A percentile compares a stretch with the other conserved stretches of the same genome.
These are phyloP conservation scores for Talaromyces borbonicus DNA, from an alignment of 495 filamentous ascomycete species.

Conservation along the genomic window DNA sequence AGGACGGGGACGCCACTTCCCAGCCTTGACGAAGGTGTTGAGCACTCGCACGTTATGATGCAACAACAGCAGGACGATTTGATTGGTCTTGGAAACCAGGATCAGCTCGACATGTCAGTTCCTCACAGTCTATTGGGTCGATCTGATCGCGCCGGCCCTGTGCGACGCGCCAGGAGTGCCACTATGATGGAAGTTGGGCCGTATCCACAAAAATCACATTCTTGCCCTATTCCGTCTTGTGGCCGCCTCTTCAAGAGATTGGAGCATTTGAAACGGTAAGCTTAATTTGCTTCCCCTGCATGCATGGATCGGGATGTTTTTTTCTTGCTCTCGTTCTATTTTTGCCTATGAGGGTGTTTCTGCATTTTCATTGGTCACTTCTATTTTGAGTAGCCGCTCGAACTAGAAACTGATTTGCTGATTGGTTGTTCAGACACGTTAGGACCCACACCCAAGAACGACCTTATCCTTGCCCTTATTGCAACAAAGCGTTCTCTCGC, in stretches of 20 bases:
- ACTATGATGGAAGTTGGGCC: conserved; percentile 94
- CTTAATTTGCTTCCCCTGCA: conserved; percentile 5
- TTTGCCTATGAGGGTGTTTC: neutral
- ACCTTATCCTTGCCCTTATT: conserved; percentile 93
- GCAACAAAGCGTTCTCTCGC: conserved; percentile 96
- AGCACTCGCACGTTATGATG: conserved; percentile 52
- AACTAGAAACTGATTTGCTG: conserved; percentile 40
- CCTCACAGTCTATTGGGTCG: conserved; percentile 51
- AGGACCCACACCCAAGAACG: conserved; percentile 98
- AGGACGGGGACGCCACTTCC: conserved; percentile 81
- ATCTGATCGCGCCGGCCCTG: conserved; percentile 60
- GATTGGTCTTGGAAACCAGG: conserved; percentile 51
- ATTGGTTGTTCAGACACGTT: conserved; percentile 67
- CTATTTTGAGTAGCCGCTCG: conserved; percentile 47
- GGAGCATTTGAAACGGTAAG: conserved; percentile 98
- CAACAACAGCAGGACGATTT: conserved; percentile 54
- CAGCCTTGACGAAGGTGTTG: conserved; percentile 67
- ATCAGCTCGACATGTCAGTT: conserved; percentile 45
- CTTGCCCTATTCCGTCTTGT: conserved; percentile 96
- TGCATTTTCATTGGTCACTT: conserved; percentile 1
- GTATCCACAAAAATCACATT: conserved; percentile 95
- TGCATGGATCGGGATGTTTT: no score
- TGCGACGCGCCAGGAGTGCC: conserved; percentile 85
- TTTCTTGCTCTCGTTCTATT: no score
- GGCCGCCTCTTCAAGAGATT: conserved; percentile 96